Evolutionary conservation across 495 filamentous ascomycete species (phyloP).

Genomic region (Penicillium antarcticum): DNA sequence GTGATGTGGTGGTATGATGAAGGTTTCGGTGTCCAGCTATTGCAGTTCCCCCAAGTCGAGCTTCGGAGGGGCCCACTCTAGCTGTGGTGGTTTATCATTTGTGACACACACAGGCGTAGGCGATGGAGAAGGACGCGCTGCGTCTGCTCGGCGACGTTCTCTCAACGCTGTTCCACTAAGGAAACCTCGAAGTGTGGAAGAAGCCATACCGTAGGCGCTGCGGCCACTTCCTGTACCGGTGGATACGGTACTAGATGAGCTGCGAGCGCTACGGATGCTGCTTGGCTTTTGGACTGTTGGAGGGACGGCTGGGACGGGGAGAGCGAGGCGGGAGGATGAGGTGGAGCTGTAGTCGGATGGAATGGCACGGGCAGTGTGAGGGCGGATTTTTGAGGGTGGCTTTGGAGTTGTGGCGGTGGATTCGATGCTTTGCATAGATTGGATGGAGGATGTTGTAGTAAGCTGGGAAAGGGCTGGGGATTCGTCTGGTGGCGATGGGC

Average conservation of each 20-base stretch:
- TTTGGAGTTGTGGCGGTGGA: slow-evolving; percentile 1
- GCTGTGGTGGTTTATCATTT: slow-evolving; percentile 33
- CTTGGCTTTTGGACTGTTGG: slow-evolving; percentile 27
- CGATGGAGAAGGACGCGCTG: slow-evolving; percentile 23
- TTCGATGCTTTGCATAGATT: not conserved
- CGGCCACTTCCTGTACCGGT: slow-evolving; percentile 39
- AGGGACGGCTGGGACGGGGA: slow-evolving; percentile 37
- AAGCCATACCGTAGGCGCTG: slow-evolving; percentile 39
- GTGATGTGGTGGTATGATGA: not conserved
- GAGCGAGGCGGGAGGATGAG: slow-evolving; percentile 27
- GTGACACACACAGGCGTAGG: slow-evolving; percentile 26
- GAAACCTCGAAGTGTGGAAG: slow-evolving; percentile 40
- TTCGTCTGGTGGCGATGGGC: slow-evolving; percentile 17
- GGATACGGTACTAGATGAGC: slow-evolving; percentile 37
- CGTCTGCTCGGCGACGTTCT: slow-evolving; percentile 32
- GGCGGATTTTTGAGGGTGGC: slow-evolving; percentile 15
- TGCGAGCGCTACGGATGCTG: slow-evolving; percentile 41
- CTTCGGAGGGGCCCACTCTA: slow-evolving; percentile 44
- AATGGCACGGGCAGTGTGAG: slow-evolving; percentile 22
- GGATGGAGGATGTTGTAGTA: not conserved
- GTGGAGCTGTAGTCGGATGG: slow-evolving; percentile 27
- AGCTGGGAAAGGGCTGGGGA: slow-evolving; percentile 3
- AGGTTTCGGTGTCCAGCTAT: slow-evolving; percentile 9
- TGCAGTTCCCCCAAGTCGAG: slow-evolving; percentile 36
- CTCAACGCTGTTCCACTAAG: slow-evolving; percentile 29